These are phyloP conservation scores for Hyphopichia pseudoburtonii DNA, from an alignment of 1,139 yeast species.

Conservation along the genomic window DNA sequence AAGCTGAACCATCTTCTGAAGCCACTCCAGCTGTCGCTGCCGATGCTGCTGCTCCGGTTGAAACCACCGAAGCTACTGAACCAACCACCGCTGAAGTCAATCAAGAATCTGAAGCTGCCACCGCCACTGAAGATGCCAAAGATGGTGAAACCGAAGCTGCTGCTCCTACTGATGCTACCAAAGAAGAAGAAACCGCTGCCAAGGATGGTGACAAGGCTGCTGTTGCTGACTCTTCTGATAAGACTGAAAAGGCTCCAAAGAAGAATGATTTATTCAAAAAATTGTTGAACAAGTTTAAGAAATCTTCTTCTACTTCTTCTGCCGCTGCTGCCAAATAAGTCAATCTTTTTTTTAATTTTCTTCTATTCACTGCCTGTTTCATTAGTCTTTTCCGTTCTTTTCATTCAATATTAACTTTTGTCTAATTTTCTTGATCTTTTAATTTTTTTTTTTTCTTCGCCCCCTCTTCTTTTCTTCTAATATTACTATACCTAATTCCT, in stretches of 20 bases:
- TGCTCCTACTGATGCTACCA: conserved; percentile 11
- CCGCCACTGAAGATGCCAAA: conserved; percentile 4
- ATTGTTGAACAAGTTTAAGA: conserved; percentile 48
- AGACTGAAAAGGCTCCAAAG: conserved; percentile 37
- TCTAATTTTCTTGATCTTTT: no score
- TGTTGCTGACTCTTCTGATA: conserved; percentile 25
- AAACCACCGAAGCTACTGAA: conserved; percentile 8
- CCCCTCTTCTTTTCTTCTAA: no score
- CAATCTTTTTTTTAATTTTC: no score
- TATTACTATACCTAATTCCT: no score
- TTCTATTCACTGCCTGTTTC: background rate
- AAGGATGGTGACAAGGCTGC: conserved; percentile 30
- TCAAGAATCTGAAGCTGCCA: conserved; percentile 7
- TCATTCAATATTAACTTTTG: background rate
- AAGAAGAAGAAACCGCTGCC: conserved; percentile 12
- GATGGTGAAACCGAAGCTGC: conserved; percentile 7
- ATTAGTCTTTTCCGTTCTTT: background rate
- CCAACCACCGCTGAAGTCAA: conserved; percentile 7
- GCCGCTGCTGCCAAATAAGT: conserved; percentile 29
- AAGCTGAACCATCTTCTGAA: conserved; percentile 10
- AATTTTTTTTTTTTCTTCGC: no score
- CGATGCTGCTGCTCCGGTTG: conserved; percentile 11
- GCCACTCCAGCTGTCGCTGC: conserved; percentile 12
- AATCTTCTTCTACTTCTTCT: conserved; percentile 32
- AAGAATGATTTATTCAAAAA: conserved; percentile 54